Base-by-base conservation (phyloP, 2,329 filamentous ascomycete species). In the Calonectria pseudoreteaudii region DNA sequence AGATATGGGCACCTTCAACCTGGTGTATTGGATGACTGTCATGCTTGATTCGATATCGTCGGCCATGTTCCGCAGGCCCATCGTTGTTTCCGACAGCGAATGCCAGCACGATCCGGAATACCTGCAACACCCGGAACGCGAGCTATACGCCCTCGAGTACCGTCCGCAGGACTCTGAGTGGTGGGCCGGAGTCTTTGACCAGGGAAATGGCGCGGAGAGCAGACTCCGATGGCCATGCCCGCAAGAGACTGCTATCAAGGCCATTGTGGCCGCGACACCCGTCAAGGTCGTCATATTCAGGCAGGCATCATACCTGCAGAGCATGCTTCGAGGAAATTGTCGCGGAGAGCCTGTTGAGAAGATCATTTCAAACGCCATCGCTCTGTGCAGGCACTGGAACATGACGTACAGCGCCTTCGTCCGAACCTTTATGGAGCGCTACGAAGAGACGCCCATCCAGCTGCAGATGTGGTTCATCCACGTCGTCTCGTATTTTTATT, bases 21-120 rank as follows among this genome's bases (percentile, higher is more conserved):
- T 92, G 11, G 80, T 92, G 14, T 91, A 89, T 78, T 92, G 90
- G 90, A 83, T 92, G 53, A 89, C 88, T 0, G 84, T 91, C 62
- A 91, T 91, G 90, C 89, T 90, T 49, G 90, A 91, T 78, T 91
- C 90, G 0, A 81, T 91, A n/a, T 90, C 88, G 0, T 86, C 90
- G 0, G 88, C 89, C 3, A 89, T 91, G 84, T 86, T 88, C 68
- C 74, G 81, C 34, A 75, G 81, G 23, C 79, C 81, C 1, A 80
- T 86, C 4, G 83, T 84, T 0, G 81, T 87, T 13, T 80, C 82
- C 0, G 85, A 86, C 44, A 84, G 86, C 38, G 84, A 86, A 72
- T 85, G 85, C 68, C 82, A 85, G 56, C 84, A 83, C 70, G 82
- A 84, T 26, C 77, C 80, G 1, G 80, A 80, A 8, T 77, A 80